Evolutionary conservation across 1,139 yeast species (phyloP), one percentile per base, ranked within the genome.

Genomic region (Candida tetrigidarum): DNA sequence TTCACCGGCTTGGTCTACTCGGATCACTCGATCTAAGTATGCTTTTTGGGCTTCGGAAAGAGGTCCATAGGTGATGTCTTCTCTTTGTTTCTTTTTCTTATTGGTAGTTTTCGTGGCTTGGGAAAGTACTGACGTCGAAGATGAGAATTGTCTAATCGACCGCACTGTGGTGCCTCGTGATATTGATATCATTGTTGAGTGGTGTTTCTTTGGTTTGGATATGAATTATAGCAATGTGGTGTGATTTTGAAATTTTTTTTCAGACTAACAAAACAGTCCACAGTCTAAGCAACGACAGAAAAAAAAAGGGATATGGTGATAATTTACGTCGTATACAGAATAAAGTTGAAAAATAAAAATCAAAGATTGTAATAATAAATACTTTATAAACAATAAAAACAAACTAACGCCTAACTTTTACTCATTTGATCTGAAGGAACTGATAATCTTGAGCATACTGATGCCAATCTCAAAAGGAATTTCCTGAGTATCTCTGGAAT

Each of bases 1-100:
- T 62, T 93, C 99, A 32, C 99, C 99, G 1, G 99, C 97, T 64
- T 93, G 99, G 60, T 93, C 98, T 7, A 93, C 99, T 43, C 99
- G 74, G 20, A 93, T 81, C 1, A 85, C 84, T 48, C 93, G 69
- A 47, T 88, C 90, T 23, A 91, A 73, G 51, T 77, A 88, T 1
- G 91, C 91, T 50, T 71, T 72, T 57, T 86, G 92, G 0, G 88
- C 87, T 38, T 67, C 67, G 3, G 82, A 74, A 42, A 83, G 59
- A 4, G 74, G 62, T 1, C 78, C 79, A 47, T 71, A 73, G 44
- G 55, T 59, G 4, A 70, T 56, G 39, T 66, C 48, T 9, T 47
- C 39, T 18, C 59, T 55, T 35, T 54, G 48, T 44, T 58, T 57
- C 38, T 59, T 56, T 45, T 57, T 62, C 26, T n/a, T 37, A n/a